Percentiles rank a stretch among this genome's conserved stretches.
Conservation (phyloP, 192 early-diverging fungal species). For the Coemansia sp. region DNA sequence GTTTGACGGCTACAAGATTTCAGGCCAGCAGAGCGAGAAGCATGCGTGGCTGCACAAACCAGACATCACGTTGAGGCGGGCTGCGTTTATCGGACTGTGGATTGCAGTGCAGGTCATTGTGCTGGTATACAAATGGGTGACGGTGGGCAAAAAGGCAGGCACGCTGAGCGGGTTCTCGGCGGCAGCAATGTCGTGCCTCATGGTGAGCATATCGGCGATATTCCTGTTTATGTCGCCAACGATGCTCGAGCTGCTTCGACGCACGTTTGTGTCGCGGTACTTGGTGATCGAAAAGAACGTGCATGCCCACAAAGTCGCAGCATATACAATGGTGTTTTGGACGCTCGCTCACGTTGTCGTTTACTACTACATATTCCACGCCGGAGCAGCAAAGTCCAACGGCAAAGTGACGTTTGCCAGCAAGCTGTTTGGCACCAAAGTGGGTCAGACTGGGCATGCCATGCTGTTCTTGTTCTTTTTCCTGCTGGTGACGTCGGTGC, state of each 20-base stretch:
- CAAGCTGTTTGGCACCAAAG: conserved; percentile 60
- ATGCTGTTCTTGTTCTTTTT: conserved; percentile 41
- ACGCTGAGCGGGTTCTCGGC: conserved; percentile 40
- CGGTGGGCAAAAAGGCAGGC: conserved; percentile 49
- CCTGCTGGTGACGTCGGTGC: conserved; percentile 38
- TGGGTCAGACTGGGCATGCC: conserved; percentile 72
- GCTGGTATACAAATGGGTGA: conserved; percentile 60
- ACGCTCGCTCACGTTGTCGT: conserved; percentile 62
- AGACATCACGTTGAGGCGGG: conserved; percentile 47
- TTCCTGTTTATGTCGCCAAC: conserved; percentile 78
- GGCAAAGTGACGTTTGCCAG: conserved; percentile 44
- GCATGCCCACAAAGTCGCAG: conserved; percentile 77
- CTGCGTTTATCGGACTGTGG: conserved; percentile 60
- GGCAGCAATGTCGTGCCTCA: conserved; percentile 49
- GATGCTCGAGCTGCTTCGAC: conserved; percentile 69
- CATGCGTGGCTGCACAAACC: conserved; percentile 27
- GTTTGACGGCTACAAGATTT: conserved; percentile 48
- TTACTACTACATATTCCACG: conserved; percentile 74
- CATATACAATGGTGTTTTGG: conserved; percentile 72
- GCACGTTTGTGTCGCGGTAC: conserved; percentile 68
- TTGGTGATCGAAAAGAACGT: conserved; percentile 84
- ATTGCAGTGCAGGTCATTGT: conserved; percentile 57
- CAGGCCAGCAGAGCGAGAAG: conserved; percentile 17
- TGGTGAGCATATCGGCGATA: conserved; percentile 59
- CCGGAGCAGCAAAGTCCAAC: conserved; percentile 18